A percentile compares a stretch with the other conserved stretches of the same genome.
Conservation (phyloP, 352 stramenopile genomes). For the Globisporangium carolinianum region DNA sequence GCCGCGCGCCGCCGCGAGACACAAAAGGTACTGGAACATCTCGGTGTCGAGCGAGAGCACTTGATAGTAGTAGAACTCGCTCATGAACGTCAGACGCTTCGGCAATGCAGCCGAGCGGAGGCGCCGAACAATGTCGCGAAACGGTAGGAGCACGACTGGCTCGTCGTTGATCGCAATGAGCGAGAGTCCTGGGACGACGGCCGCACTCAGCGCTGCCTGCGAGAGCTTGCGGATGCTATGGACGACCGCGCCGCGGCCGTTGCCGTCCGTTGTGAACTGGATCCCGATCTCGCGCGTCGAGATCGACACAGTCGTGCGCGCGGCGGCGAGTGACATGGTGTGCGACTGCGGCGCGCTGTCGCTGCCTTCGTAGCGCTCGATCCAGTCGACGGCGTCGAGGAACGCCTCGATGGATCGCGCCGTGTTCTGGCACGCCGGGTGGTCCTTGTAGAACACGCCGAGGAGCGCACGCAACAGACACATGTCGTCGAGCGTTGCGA, state of each 20-base stretch:
- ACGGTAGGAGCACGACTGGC: conserved; percentile 71
- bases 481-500: conserved; percentile 56
- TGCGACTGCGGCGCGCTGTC: conserved; percentile 33
- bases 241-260: conserved; percentile 70
- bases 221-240: conserved; percentile 73
- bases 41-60: conserved; percentile 63
- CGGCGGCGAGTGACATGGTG: conserved; percentile 36
- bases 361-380: conserved; percentile 47
- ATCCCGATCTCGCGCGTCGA: conserved; percentile 81
- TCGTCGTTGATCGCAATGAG: conserved; percentile 82
- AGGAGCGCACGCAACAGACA: conserved; percentile 41
- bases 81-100: conserved; percentile 79
- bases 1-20: conserved; percentile 55
- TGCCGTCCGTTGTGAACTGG: conserved; percentile 74
- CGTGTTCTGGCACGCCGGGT: conserved; percentile 73
- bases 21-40: conserved; percentile 79
- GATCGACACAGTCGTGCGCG: conserved; percentile 67
- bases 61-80: conserved; percentile 84
- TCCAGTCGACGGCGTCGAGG: conserved; percentile 72
- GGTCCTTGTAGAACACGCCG: conserved; percentile 51
- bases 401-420: conserved; percentile 48
- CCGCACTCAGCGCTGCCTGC: conserved; percentile 65
- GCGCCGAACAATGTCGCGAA: conserved; percentile 63
- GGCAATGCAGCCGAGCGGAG: conserved; percentile 58
- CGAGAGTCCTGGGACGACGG: conserved; percentile 62